Percentiles rank a stretch among this genome's conserved stretches.
These are phyloP conservation scores for Botrytis tulipae DNA, from an alignment of 2,329 filamentous ascomycete species.

Conservation along the genomic window DNA sequence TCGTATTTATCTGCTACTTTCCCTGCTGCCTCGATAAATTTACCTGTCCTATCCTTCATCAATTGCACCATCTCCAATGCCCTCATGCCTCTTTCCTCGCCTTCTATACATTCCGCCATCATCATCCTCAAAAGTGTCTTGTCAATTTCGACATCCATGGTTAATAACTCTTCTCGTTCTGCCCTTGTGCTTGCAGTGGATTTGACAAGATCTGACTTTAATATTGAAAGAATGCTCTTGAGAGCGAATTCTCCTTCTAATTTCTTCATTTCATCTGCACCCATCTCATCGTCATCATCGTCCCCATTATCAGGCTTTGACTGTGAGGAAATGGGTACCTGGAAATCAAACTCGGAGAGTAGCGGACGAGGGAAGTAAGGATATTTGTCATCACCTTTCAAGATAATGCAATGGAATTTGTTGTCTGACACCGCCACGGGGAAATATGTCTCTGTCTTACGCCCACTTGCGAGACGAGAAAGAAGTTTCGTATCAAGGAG, in stretches of 20 bases:
- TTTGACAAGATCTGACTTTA: slow-evolving; percentile 72
- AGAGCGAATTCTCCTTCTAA: slow-evolving; percentile 84
- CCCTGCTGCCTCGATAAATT: slow-evolving; percentile 86
- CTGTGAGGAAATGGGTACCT: slow-evolving; percentile 69
- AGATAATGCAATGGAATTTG: slow-evolving; percentile 97
- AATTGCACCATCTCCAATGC: slow-evolving; percentile 86
- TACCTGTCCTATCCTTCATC: slow-evolving; percentile 79
- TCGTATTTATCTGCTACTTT: slow-evolving; percentile 89
- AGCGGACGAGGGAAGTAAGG: slow-evolving; percentile 90
- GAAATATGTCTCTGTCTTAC: slow-evolving; percentile 89
- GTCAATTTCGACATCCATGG: slow-evolving; percentile 80
- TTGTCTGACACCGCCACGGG: slow-evolving; percentile 88
- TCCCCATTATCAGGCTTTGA: slow-evolving; percentile 42
- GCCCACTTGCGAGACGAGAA: slow-evolving; percentile 76
- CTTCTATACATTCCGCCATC: slow-evolving; percentile 84
- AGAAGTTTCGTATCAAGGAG: slow-evolving; percentile 86
- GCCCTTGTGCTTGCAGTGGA: slow-evolving; percentile 62
- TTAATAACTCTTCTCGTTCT: slow-evolving; percentile 65
- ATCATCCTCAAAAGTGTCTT: slow-evolving; percentile 87
- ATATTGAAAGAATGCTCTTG: slow-evolving; percentile 66
- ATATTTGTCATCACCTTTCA: slow-evolving; percentile 91
- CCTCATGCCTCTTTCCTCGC: slow-evolving; percentile 92
- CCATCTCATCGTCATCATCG: slow-evolving; percentile 41
- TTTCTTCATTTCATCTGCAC: slow-evolving; percentile 53
- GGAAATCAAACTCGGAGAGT: slow-evolving; percentile 90